A percentile compares a stretch with the other conserved stretches of the same genome.
Evolutionary conservation across 2,329 filamentous ascomycete genomes (phyloP).

Genomic region (Cercospora janseana): DNA sequence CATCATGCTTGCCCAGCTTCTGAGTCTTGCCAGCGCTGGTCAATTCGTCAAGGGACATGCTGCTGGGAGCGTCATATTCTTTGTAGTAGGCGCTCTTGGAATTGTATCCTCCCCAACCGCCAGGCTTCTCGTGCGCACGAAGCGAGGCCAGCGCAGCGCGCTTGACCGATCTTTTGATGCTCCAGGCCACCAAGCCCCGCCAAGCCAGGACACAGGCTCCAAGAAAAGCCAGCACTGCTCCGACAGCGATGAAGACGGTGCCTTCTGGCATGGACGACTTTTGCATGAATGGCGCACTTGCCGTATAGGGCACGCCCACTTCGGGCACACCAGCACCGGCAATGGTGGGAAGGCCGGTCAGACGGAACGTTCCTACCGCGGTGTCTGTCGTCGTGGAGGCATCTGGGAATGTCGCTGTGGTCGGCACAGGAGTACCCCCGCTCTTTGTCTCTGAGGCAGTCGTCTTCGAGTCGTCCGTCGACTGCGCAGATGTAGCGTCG

Average conservation of each 20-base stretch:
- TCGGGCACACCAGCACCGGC: conserved; percentile 62
- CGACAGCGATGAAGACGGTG: conserved; percentile 93
- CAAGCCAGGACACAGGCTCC: conserved; percentile 79
- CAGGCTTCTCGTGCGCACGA: conserved; percentile 36
- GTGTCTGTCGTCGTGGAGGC: conserved; percentile 30
- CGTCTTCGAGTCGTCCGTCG: conserved; percentile 27
- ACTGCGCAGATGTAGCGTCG: conserved; percentile 19
- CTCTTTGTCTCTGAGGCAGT: conserved; percentile 25
- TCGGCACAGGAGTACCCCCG: conserved; percentile 21
- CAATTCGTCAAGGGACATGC: conserved; percentile 57
- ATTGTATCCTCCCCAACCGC: conserved; percentile 33
- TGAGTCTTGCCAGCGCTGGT: conserved; percentile 41
- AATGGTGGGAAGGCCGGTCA: conserved; percentile 53
- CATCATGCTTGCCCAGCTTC: conserved; percentile 31
- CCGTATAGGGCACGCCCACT: conserved; percentile 75
- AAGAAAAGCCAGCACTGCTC: conserved; percentile 80
- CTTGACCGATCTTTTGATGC: conserved; percentile 86
- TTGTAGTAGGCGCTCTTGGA: conserved; percentile 39
- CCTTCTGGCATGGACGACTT: conserved; percentile 82
- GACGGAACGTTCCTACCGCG: conserved; percentile 31
- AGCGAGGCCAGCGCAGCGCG: conserved; percentile 76
- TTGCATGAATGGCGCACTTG: conserved; percentile 87
- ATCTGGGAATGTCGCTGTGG: conserved; percentile 15
- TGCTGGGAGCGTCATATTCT: conserved; percentile 50
- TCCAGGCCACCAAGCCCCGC: conserved; percentile 84